A percentile compares a stretch with the other conserved stretches of the same genome.
Conservation (phyloP, 208 protist genomes). For the Acanthamoeba triangularis region DNA sequence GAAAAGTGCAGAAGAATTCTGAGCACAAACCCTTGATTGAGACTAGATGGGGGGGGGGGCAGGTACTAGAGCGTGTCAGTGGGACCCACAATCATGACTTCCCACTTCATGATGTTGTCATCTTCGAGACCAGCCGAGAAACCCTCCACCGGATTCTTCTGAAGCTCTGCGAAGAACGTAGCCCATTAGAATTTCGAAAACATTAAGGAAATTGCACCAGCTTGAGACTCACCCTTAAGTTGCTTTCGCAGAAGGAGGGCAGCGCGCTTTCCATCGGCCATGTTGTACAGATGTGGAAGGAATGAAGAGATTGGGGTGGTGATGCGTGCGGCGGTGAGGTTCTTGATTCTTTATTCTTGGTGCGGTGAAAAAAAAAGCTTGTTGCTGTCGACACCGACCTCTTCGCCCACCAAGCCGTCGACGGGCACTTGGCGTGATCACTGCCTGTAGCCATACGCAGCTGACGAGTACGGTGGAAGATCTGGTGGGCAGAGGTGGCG, state of each 20-base stretch:
- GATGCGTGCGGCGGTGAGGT: neutral
- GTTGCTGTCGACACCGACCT: neutral
- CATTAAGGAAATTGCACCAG: neutral
- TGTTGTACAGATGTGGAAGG: neutral
- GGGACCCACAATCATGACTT: slow-evolving; percentile 92
- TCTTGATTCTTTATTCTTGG: neutral
- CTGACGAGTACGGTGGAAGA: neutral
- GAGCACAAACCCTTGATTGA: neutral
- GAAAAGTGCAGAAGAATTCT: neutral
- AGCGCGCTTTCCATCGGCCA: slow-evolving; percentile 68
- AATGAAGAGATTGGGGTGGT: neutral
- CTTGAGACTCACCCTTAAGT: slow-evolving; percentile 34
- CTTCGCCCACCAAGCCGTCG: neutral
- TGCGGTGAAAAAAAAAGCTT: too few species aligned
- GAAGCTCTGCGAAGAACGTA: slow-evolving; percentile 81
- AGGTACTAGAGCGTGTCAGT: slow-evolving; percentile 92
- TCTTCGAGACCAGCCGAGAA: slow-evolving; percentile 92
- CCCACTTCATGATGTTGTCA: slow-evolving; percentile 94
- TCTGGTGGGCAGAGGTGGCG: neutral
- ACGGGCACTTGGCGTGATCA: neutral
- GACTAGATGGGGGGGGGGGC: neutral
- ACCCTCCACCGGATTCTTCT: slow-evolving; percentile 90
- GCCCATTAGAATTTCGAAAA: neutral
- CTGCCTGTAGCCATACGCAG: neutral
- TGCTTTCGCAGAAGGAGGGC: slow-evolving; percentile 71